phyloP scores from a whole-genome alignment of 768 basidiomycete species.

The Tulasnella sp. region DNA sequence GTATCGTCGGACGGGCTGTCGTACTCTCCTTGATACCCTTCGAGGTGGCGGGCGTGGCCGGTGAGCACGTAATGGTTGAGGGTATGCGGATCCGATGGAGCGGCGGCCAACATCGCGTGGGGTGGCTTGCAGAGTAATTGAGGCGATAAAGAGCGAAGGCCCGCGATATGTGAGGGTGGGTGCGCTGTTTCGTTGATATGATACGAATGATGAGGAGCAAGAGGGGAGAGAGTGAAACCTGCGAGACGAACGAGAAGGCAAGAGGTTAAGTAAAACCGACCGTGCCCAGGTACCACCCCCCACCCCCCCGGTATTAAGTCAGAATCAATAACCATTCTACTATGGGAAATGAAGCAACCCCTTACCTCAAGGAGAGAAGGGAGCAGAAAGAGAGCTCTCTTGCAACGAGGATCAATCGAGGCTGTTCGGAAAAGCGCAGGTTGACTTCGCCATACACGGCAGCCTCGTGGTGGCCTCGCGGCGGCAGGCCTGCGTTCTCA shows the following conservation, averaged over 20 bases:
- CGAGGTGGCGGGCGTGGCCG: conserved; percentile 4
- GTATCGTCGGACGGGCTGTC: conserved; percentile 5
- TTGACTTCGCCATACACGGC: not conserved
- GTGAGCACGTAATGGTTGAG: conserved; percentile 12
- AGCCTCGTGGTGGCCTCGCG: not conserved
- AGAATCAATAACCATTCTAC: not conserved
- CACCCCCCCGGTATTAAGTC: not conserved
- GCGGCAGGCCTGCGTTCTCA: not conserved
- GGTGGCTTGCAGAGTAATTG: not conserved
- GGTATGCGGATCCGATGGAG: not conserved
- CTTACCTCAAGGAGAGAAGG: not conserved
- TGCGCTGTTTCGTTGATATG: not conserved
- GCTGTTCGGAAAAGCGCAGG: not conserved
- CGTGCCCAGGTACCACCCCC: not conserved
- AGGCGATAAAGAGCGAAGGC: not conserved
- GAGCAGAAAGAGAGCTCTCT: not conserved
- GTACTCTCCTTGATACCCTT: not conserved
- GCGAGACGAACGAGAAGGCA: conserved; percentile 1
- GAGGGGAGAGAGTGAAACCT: not conserved
- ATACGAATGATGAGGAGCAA: not conserved
- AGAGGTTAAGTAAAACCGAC: not conserved
- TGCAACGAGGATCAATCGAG: not conserved
- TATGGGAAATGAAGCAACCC: not conserved
- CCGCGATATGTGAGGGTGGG: not conserved
- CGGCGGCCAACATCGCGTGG: conserved; percentile 1